phyloP scores from a whole-genome alignment of 257 asterid genomes.

The Solanum stenotomum region DNA sequence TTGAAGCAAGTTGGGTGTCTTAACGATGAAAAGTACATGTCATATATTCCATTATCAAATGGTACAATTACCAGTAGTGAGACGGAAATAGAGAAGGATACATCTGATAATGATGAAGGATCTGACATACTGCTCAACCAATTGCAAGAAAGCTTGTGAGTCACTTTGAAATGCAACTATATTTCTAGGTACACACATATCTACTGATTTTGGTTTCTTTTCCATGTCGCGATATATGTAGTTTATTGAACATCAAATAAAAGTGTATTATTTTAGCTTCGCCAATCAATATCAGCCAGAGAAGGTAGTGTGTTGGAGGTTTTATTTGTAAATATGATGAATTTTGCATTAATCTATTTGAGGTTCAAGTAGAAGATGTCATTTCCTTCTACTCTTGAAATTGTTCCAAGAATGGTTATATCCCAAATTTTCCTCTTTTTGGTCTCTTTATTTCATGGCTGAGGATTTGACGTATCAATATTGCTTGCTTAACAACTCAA shows the following conservation, averaged over 20 bases:
- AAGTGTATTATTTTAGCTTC: neutral
- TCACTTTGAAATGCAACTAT: neutral
- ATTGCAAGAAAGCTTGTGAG: constrained; percentile 57
- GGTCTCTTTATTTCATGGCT: neutral
- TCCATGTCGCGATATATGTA: neutral
- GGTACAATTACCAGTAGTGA: constrained; percentile 7
- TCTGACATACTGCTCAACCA: constrained; percentile 31
- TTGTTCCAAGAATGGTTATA: neutral
- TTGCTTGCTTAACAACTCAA: neutral
- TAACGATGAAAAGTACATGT: constrained; percentile 43
- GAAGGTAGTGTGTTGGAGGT: neutral
- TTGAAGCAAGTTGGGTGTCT: constrained; percentile 54
- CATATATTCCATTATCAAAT: constrained; percentile 21
- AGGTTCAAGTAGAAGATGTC: neutral
- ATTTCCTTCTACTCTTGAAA: neutral
- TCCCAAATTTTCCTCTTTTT: neutral
- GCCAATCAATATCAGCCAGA: neutral
- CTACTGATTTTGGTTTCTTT: neutral
- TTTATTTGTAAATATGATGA: neutral
- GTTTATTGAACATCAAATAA: neutral
- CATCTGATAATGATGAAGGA: constrained; percentile 21
- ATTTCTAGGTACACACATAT: neutral
- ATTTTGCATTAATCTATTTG: neutral
- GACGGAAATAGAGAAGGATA: constrained; percentile 5
- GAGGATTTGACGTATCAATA: neutral